Evolutionary conservation across 1,284 basidiomycete species (phyloP), one percentile per base, ranked within the genome.

Genomic region (Marasmius oreades): DNA sequence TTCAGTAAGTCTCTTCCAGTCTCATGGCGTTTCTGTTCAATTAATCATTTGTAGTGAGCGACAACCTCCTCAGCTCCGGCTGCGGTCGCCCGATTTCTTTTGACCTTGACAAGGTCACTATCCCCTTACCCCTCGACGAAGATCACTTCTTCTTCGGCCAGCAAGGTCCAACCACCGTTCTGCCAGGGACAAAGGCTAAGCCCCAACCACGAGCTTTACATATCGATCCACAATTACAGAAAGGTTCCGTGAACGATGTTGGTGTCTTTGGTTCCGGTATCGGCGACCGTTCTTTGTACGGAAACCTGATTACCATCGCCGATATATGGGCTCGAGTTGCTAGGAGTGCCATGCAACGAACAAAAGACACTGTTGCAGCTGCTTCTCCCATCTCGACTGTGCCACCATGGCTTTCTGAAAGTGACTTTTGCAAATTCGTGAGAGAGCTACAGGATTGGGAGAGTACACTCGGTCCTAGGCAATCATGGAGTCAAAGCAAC

Each of bases 251-350:
- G 12, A 33, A 42, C 24, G 26, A 34, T 16, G 43, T 33, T 5
- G 52, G 47, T 28, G 45, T 39, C 2, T 53, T 47, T 20, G 55
- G 55, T 31, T 39, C 48, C 20, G 39, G 42, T 11, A 39, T 51
- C 12, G 54, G 55, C 3, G 58, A 59, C 52, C 58, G 61, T 37
- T 61, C 61, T 14, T 44, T 62, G 37, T 59, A 58, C 23, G 61
- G 61, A 7, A 59, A 59, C 18, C 51, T 62, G 12, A 53, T 62
- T 18, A 59, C 54, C 5, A 62, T 62, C 23, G 55, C 58, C 14
- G 58, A 59, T 42, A 62, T 62, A 3, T 62, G 61, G 61, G 61
- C 58, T 5, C 48, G 58, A 44, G 61, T 62, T n/a, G 61, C 61
- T 16, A 53, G 61, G 20, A 55, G 57, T 44, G 61, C 58, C 7